phyloP scores from a whole-genome alignment of 306 rosid genomes.

The Vicia villosa region DNA sequence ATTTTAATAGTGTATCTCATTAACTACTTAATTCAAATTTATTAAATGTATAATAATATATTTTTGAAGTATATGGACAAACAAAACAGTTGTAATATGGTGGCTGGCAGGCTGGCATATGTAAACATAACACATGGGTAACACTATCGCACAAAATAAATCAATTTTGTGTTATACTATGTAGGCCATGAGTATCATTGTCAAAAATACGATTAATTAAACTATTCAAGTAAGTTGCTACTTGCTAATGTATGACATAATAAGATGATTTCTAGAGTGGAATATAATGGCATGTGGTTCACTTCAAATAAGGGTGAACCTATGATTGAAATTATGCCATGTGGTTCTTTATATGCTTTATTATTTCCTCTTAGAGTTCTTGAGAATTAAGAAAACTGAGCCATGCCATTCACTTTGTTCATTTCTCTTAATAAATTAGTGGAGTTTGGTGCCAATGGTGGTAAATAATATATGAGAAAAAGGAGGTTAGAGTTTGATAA shows the following conservation, averaged over 20 bases:
- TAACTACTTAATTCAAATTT: too few species aligned
- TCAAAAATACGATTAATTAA: neutral
- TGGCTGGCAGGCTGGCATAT: neutral
- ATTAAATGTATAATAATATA: neutral
- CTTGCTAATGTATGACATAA: neutral
- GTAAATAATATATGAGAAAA: too few species aligned
- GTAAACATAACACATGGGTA: neutral
- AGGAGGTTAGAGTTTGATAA: too few species aligned
- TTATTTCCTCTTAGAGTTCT: neutral
- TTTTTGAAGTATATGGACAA: neutral
- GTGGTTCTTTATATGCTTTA: neutral
- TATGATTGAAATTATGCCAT: too few species aligned
- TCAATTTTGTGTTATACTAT: neutral
- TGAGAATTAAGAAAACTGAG: neutral
- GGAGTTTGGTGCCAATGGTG: too few species aligned
- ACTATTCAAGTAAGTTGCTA: neutral
- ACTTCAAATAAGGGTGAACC: neutral
- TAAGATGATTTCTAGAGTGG: neutral
- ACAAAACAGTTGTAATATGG: neutral
- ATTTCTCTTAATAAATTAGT: too few species aligned
- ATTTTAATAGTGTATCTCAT: too few species aligned
- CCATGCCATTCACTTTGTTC: too few species aligned
- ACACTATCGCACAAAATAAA: neutral
- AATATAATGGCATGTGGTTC: neutral
- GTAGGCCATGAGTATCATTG: conserved; percentile 4